Evolutionary conservation across 306 rosid genomes (phyloP).

Genomic region (Luffa aegyptiaca): DNA sequence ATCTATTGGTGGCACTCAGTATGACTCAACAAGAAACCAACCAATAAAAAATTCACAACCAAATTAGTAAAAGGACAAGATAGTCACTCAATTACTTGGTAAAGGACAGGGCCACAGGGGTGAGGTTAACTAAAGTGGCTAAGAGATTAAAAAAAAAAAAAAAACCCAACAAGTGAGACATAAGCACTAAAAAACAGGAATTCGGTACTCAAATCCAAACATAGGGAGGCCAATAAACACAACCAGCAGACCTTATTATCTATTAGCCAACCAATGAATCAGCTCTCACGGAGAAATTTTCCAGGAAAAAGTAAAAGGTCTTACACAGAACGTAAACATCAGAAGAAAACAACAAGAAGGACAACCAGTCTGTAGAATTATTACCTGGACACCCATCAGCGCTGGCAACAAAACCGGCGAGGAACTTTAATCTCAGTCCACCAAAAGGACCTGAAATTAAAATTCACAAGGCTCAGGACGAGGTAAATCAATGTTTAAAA

Average conservation of each 20-base stretch:
- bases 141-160: neutral
- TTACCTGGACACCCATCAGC: conserved; percentile 7
- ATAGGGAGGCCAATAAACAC: neutral
- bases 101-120: neutral
- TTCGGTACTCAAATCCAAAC: neutral
- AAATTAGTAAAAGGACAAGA: neutral
- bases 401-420: neutral
- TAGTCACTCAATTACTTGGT: neutral
- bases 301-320: neutral
- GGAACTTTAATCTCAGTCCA: neutral
- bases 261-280: neutral
- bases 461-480: neutral
- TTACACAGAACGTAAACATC: neutral
- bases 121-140: neutral
- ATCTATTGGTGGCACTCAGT: neutral
- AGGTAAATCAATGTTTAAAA: neutral
- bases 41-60: neutral
- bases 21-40: neutral
- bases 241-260: neutral
- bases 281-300: neutral
- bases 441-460: neutral
- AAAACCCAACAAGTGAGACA: neutral
- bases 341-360: neutral
- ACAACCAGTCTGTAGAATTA: neutral
- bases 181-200: neutral